Base-by-base conservation (phyloP, 2,329 filamentous ascomycete genomes). In the Rutstroemia sp. region DNA sequence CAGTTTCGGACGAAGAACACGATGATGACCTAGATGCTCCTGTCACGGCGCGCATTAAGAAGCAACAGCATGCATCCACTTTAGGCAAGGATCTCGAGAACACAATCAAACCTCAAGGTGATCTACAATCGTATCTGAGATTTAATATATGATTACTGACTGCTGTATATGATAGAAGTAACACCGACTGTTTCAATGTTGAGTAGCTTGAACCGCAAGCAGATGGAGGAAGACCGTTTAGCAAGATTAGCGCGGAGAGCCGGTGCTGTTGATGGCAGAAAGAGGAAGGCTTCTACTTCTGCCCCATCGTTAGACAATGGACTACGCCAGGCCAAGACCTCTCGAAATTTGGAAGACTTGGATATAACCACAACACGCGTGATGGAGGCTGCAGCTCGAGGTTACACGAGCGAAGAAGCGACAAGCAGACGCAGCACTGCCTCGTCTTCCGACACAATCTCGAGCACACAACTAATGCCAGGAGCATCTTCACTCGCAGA, bases 211-310 rank as follows among this genome's bases (percentile, higher is more conserved):
- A 81, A 96, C 72, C 81, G 92, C 38, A 90, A 85, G 71, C 80
- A 83, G 52, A 94, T 96, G 90, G 92, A 96, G 70, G 77, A 85
- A 65, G 90, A 95, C 68, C 83, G 92, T 42, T 78, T 95, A 14
- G 85, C 82, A 21, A 80, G 92, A 63, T 45, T 47, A 37, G 39
- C 45, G 23, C 46, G 55, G 39, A 61, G 44, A 47, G 70, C 84
- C 41, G 77, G 78, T 45, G 88, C 56, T 49, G 46, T 8, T 14
- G 41, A 51, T 21, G 53, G 48, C n/a, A 59, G 51, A 47, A 69
- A 69, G 59, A 59, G 68, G 53, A 67, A 67, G 44, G 65, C 65
- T 27, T 76, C 75, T 2, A 63, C 65, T 8, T 56, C 62, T 16
- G 53, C 42, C 55, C 47, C 45, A 16, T 45, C 42, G 37, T 25